phyloP scores from a whole-genome alignment of 2,329 filamentous ascomycete species.

The Sclerotinia glacialis region DNA sequence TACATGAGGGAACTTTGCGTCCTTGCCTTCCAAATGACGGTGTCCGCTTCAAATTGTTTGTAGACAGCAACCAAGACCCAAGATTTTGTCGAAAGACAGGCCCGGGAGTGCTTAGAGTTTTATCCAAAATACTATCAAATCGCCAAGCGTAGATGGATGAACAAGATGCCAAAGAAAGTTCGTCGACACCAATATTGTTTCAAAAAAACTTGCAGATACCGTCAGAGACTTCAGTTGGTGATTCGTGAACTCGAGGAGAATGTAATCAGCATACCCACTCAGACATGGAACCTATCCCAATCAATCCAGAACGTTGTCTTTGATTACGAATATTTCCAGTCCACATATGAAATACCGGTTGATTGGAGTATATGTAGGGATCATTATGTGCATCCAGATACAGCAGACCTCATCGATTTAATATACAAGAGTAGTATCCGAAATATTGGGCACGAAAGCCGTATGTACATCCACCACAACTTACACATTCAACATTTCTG shows the following conservation, averaged over 20 bases:
- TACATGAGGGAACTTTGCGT: background rate
- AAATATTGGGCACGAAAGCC: too few relatives aligned
- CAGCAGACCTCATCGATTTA: too few relatives aligned
- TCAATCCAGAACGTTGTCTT: background rate
- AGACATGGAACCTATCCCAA: background rate
- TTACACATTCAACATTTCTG: too few relatives aligned
- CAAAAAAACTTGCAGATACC: too few relatives aligned
- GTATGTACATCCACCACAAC: too few relatives aligned
- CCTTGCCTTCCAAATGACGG: background rate
- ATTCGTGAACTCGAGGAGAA: too few relatives aligned
- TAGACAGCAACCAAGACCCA: fast-evolving
- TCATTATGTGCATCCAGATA: too few relatives aligned
- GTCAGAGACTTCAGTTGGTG: too few relatives aligned
- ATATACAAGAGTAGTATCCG: too few relatives aligned
- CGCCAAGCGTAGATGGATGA: background rate
- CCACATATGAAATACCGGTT: background rate
- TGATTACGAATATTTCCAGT: background rate
- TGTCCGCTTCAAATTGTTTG: background rate
- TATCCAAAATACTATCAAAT: background rate
- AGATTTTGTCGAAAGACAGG: fast-evolving
- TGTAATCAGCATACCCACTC: background rate
- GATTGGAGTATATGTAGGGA: background rate
- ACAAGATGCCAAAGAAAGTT: too few relatives aligned
- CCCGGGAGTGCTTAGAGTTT: background rate
- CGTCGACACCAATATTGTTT: too few relatives aligned